A percentile compares a stretch with the other conserved stretches of the same genome.
Evolutionary conservation across 106 monocot genomes (phyloP).

Genomic region (Hemerocallis citrina): DNA sequence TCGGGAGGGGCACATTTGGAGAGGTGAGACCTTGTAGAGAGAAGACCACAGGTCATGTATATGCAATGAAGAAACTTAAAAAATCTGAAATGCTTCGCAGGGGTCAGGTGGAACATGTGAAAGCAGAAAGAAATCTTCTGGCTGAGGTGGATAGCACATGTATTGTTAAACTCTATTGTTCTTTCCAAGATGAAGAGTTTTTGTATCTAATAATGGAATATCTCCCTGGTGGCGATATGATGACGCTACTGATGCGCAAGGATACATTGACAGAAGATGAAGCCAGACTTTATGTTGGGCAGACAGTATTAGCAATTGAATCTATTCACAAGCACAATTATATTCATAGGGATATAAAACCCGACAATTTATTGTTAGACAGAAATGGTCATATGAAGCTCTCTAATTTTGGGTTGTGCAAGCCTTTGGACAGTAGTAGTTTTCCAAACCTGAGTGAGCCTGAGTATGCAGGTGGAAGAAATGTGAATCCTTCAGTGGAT

Average conservation of each 20-base stretch:
- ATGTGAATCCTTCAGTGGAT: conserved; percentile 3
- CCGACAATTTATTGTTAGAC: conserved; percentile 51
- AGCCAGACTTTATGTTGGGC: conserved; percentile 52
- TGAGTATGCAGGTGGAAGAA: conserved; percentile 14
- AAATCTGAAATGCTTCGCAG: conserved; percentile 51
- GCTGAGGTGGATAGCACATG: conserved; percentile 75
- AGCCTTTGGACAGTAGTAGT: conserved; percentile 39
- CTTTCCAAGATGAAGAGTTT: conserved; percentile 66
- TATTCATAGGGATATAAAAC: conserved; percentile 65
- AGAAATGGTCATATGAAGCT: conserved; percentile 55
- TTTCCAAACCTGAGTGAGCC: conserved; percentile 37
- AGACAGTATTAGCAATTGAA: conserved; percentile 49
- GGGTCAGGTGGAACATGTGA: conserved; percentile 31
- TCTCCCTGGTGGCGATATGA: conserved; percentile 66
- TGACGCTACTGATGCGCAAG: conserved; percentile 26
- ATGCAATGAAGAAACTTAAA: conserved; percentile 54
- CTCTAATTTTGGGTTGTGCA: conserved; percentile 57
- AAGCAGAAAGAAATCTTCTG: conserved; percentile 78
- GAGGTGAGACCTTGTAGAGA: conserved; percentile 39
- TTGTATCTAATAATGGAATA: conserved; percentile 59
- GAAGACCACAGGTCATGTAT: conserved; percentile 23
- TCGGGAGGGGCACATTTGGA: conserved; percentile 31
- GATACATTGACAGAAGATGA: conserved; percentile 47
- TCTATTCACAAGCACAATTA: conserved; percentile 58
- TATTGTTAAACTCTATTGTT: conserved; percentile 73